phyloP scores from a whole-genome alignment of 192 early-diverging fungal genomes.

The Fimicolochytrium jonesii region DNA sequence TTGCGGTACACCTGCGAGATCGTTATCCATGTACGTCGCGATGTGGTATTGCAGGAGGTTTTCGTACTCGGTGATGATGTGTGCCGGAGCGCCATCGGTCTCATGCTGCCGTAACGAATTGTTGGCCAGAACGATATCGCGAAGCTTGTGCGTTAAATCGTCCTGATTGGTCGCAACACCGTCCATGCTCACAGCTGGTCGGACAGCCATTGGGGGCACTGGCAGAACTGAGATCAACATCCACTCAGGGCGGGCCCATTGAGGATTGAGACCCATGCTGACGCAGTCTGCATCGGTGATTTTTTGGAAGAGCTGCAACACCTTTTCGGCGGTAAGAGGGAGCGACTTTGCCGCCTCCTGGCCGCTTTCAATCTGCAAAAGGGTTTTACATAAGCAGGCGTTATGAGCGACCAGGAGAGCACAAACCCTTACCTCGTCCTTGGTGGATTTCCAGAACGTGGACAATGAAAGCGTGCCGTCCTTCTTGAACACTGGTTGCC shows the following conservation, averaged over 20 bases:
- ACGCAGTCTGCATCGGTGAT: slow-evolving; percentile 83
- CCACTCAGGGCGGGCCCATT: slow-evolving; percentile 97
- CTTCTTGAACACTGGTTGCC: slow-evolving; percentile 79
- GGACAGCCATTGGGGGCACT: slow-evolving; percentile 93
- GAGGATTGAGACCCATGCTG: slow-evolving; percentile 81
- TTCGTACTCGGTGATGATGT: slow-evolving; percentile 86
- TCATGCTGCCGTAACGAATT: slow-evolving; percentile 72
- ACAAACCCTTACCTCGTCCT: slow-evolving; percentile 24
- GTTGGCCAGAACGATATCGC: slow-evolving; percentile 92
- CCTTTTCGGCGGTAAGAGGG: slow-evolving; percentile 65
- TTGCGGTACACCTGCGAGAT: slow-evolving; percentile 85
- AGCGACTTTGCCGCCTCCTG: slow-evolving; percentile 29
- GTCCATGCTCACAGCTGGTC: slow-evolving; percentile 93
- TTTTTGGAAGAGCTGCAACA: slow-evolving; percentile 75
- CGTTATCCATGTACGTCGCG: slow-evolving; percentile 98
- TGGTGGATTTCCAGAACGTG: slow-evolving; percentile 21
- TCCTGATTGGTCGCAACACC: slow-evolving; percentile 84
- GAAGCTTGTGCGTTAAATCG: slow-evolving; percentile 93
- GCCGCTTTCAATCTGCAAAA: slow-evolving; percentile 17
- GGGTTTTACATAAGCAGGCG: no score
- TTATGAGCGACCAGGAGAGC: neutral
- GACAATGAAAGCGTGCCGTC: slow-evolving; percentile 6
- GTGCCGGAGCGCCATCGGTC: slow-evolving; percentile 81
- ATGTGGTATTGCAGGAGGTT: slow-evolving; percentile 88
- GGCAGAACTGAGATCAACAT: slow-evolving; percentile 93